A percentile compares a stretch with the other conserved stretches of the same genome.
phyloP scores from a whole-genome alignment of 805 yeast genomes.

The Candida alai region DNA sequence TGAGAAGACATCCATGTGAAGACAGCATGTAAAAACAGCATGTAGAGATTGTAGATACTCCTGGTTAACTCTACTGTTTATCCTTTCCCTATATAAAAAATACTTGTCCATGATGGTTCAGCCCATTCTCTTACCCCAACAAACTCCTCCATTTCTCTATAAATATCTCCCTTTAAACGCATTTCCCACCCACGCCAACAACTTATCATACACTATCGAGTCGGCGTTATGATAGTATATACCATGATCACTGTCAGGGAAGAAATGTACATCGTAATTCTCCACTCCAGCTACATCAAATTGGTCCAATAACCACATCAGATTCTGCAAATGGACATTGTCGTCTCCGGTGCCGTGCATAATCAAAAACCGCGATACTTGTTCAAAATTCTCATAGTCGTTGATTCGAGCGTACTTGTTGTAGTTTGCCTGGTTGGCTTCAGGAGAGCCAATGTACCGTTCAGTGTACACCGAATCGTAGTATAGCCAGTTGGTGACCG shows the following conservation, averaged over 20 bases:
- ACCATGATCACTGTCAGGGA: conserved; percentile 91
- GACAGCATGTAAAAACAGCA: too few species aligned
- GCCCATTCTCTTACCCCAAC: not conserved
- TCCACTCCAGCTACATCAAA: conserved; percentile 51
- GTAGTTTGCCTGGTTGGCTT: conserved; percentile 69
- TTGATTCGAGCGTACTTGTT: conserved; percentile 46
- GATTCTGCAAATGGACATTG: conserved; percentile 92
- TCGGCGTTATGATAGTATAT: conserved; percentile 79
- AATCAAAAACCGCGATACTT: conserved; percentile 62
- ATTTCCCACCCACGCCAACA: conserved; percentile 62
- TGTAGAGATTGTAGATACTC: too few species aligned
- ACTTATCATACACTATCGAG: conserved; percentile 63
- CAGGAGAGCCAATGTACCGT: conserved; percentile 86
- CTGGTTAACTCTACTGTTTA: too few species aligned
- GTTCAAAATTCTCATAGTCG: conserved; percentile 53
- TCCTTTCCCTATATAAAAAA: too few species aligned
- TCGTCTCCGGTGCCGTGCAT: conserved; percentile 99
- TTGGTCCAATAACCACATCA: conserved; percentile 70
- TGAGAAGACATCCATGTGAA: too few species aligned
- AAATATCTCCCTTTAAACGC: conserved; percentile 42
- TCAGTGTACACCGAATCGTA: conserved; percentile 95
- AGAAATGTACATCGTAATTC: conserved; percentile 81
- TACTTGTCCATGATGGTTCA: too few species aligned
- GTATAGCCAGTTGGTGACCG: conserved; percentile 90
- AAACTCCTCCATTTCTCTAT: conserved; percentile 4